phyloP scores from a whole-genome alignment of 768 basidiomycete species.

The Leucocoprinus birnbaumii region DNA sequence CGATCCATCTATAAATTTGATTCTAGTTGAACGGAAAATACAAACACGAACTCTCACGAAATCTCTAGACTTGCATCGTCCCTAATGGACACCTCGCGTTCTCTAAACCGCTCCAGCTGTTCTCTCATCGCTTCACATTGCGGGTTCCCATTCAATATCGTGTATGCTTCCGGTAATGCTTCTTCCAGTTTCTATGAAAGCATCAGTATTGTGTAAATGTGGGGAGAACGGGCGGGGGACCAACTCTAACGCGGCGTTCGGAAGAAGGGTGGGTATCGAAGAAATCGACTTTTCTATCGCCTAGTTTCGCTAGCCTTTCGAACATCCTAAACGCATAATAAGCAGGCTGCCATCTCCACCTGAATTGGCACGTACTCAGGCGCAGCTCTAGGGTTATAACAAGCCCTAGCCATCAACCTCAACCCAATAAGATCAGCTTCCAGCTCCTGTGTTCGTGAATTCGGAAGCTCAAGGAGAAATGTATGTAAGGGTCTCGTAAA shows the following conservation, averaged over 20 bases:
- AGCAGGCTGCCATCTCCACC: not conserved
- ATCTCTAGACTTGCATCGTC: not conserved
- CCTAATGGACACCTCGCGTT: slow-evolving; percentile 3
- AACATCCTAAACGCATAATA: slow-evolving; percentile 54
- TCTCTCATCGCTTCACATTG: slow-evolving; percentile 46
- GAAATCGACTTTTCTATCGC: slow-evolving; percentile 45
- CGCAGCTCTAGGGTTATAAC: slow-evolving; percentile 79
- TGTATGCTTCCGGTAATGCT: slow-evolving; percentile 54
- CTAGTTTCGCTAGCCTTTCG: slow-evolving; percentile 48
- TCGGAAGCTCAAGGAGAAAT: slow-evolving; percentile 69
- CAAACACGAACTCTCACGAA: too few relatives aligned
- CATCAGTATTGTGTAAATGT: too few relatives aligned
- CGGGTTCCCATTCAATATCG: slow-evolving; percentile 51
- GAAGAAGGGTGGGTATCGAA: slow-evolving; percentile 81
- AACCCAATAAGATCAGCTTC: slow-evolving; percentile 85
- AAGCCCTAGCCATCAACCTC: slow-evolving; percentile 76
- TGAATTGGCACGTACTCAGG: slow-evolving; percentile 49
- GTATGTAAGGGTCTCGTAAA: slow-evolving; percentile 45
- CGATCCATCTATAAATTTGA: too few relatives aligned
- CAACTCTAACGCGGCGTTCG: slow-evolving; percentile 71
- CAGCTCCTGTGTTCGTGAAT: slow-evolving; percentile 76
- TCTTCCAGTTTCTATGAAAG: slow-evolving; percentile 52
- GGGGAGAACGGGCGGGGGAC: too few relatives aligned
- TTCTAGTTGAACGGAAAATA: too few relatives aligned
- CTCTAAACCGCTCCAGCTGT: slow-evolving; percentile 29